Conservation (phyloP, 768 basidiomycete genomes). For the Agaricus sinodeliciosus region DNA sequence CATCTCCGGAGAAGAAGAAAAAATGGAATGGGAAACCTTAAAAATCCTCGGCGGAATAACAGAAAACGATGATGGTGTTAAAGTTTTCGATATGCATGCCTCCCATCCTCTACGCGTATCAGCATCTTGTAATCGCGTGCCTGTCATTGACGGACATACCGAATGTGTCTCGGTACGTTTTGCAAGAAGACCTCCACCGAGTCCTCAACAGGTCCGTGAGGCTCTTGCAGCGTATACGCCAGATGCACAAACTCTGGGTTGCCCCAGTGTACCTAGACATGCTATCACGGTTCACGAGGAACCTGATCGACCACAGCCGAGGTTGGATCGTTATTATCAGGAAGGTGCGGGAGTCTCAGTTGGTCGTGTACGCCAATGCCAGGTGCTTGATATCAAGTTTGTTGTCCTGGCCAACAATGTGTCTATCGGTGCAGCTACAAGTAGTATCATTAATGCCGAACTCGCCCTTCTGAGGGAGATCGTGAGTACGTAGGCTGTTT, state of each 20-base stretch:
- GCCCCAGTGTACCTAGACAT: slow-evolving; percentile 80
- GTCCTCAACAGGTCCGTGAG: slow-evolving; percentile 80
- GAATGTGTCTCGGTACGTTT: slow-evolving; percentile 89
- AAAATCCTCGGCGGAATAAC: slow-evolving; percentile 90
- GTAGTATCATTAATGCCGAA: slow-evolving; percentile 95
- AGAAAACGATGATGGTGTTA: slow-evolving; percentile 44
- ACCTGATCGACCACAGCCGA: slow-evolving; percentile 87
- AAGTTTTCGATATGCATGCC: slow-evolving; percentile 81
- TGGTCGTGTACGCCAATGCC: slow-evolving; percentile 84
- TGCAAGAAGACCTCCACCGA: slow-evolving; percentile 69
- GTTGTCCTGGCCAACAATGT: slow-evolving; percentile 92
- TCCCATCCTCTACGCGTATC: slow-evolving; percentile 80
- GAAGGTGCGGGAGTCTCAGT: slow-evolving; percentile 89
- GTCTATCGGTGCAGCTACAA: slow-evolving; percentile 92
- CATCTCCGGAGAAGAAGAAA: slow-evolving; percentile 93
- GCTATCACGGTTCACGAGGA: slow-evolving; percentile 92
- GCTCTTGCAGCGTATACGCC: slow-evolving; percentile 70
- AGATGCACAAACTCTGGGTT: slow-evolving; percentile 66
- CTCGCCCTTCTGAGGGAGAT: slow-evolving; percentile 79
- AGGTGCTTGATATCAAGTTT: slow-evolving; percentile 94
- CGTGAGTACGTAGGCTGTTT: slow-evolving; percentile 11
- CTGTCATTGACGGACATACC: slow-evolving; percentile 93
- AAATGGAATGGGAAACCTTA: slow-evolving; percentile 97
- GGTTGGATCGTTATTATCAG: slow-evolving; percentile 86
- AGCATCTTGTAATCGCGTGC: slow-evolving; percentile 91